Conservation (phyloP, 192 early-diverging fungal species). For the Polychytrium aggregatum region DNA sequence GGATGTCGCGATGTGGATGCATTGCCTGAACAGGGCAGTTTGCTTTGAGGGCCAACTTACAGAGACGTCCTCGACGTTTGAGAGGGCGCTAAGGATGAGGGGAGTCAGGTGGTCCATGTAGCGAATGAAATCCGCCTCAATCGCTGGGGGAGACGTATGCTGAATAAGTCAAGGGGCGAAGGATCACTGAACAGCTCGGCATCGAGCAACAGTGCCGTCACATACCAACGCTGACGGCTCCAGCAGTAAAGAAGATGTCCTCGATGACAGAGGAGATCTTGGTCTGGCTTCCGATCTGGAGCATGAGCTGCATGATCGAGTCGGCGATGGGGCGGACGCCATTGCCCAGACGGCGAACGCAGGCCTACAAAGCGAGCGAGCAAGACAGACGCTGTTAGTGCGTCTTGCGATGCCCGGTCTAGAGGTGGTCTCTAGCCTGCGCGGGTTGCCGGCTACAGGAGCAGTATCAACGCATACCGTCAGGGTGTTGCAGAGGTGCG, state of each 20-base stretch:
- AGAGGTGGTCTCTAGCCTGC: too few species aligned
- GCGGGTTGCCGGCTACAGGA: not conserved
- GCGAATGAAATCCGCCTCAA: constrained; percentile 76
- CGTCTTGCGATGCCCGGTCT: too few species aligned
- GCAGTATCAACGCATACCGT: constrained; percentile 38
- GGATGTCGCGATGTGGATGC: too few species aligned
- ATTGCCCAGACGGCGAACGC: constrained; percentile 66
- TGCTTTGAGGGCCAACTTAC: constrained; percentile 6
- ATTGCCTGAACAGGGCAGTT: not conserved
- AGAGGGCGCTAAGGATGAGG: constrained; percentile 66
- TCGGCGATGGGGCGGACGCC: constrained; percentile 71
- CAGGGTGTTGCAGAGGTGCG: constrained; percentile 83
- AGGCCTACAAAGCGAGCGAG: constrained; percentile 34
- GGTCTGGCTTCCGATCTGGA: constrained; percentile 57
- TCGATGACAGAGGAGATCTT: constrained; percentile 80
- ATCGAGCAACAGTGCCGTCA: constrained; percentile 3
- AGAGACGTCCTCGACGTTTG: constrained; percentile 77
- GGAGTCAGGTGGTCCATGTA: constrained; percentile 83
- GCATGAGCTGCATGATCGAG: constrained; percentile 76
- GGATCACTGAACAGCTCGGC: constrained; percentile 1
- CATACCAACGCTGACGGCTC: constrained; percentile 65
- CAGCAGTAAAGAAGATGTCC: constrained; percentile 86
- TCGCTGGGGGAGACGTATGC: constrained; percentile 37
- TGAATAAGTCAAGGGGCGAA: not conserved
- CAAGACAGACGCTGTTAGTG: too few species aligned